Percentiles rank a stretch among this genome's conserved stretches.
phyloP scores from a whole-genome alignment of 495 filamentous ascomycete genomes.

The Aspergillus ostianus region DNA sequence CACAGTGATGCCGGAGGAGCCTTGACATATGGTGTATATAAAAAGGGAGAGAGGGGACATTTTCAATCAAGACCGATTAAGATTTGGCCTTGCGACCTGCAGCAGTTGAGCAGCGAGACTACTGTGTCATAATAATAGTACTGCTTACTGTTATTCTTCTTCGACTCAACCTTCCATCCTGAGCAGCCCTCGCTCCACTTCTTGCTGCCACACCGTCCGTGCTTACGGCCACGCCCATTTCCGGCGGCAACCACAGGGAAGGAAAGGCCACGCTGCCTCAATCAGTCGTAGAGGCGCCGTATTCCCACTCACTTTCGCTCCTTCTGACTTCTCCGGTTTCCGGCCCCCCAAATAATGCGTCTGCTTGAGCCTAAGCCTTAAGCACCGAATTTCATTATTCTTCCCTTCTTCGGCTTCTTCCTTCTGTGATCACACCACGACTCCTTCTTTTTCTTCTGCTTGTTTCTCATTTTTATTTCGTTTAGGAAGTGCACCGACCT shows the following conservation, averaged over 20 bases:
- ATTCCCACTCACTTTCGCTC: constrained; percentile 7
- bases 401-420: constrained; percentile 11
- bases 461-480: constrained; percentile 15
- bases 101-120: no score
- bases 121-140: no score
- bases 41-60: background rate
- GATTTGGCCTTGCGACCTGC: no score
- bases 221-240: background rate
- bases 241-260: background rate
- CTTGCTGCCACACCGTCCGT: background rate
- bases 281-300: background rate
- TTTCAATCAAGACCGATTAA: no score
- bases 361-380: constrained; percentile 17
- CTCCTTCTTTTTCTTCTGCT: constrained; percentile 19
- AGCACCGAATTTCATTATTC: no score
- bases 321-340: constrained; percentile 10
- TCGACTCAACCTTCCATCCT: no score
- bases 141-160: no score
- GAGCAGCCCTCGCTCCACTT: background rate
- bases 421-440: constrained; percentile 28
- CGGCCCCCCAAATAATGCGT: constrained; percentile 18
- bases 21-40: background rate
- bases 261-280: background rate
- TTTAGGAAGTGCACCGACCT: background rate
- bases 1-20: background rate